phyloP scores from a whole-genome alignment of 768 basidiomycete genomes.

The Cystofilobasidium ferigula region DNA sequence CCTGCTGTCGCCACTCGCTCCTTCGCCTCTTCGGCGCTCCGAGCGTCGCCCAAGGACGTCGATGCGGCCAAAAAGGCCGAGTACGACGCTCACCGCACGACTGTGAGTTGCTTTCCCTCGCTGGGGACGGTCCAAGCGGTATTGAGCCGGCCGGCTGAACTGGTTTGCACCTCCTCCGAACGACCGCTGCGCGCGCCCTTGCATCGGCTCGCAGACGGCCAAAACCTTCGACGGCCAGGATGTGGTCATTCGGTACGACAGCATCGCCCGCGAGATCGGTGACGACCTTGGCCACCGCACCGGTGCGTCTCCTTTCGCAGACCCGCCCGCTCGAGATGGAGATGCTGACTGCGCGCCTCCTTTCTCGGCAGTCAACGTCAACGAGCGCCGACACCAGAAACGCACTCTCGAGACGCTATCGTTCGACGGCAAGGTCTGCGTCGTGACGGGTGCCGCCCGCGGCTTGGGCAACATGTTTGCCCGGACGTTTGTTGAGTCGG shows the following conservation, averaged over 20 bases:
- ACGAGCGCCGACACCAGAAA: conserved; percentile 36
- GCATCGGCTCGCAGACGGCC: background rate
- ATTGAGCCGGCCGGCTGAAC: no score
- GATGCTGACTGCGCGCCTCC: background rate
- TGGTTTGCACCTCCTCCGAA: no score
- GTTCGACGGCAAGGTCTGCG: conserved; percentile 48
- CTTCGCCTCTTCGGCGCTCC: background rate
- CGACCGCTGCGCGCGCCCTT: no score
- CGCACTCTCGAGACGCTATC: conserved; percentile 62
- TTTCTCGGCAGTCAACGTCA: conserved; percentile 33
- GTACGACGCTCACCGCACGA: background rate
- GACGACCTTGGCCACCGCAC: conserved; percentile 1
- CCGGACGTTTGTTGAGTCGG: conserved; percentile 75
- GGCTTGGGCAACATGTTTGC: conserved; percentile 87
- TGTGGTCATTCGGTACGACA: conserved; percentile 7
- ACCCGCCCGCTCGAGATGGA: background rate
- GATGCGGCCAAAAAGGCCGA: conserved; percentile 1
- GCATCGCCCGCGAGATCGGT: background rate
- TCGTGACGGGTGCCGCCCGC: conserved; percentile 85
- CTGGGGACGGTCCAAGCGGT: no score
- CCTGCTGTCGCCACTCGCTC: background rate
- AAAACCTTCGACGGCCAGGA: background rate
- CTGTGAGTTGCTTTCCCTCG: background rate
- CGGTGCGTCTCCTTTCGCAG: background rate
- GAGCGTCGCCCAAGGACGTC: no score